Percentiles rank a stretch among this genome's conserved stretches.
These are phyloP conservation scores for Colletotrichum sp. DNA, from an alignment of 2,329 filamentous ascomycete genomes.

Conservation along the genomic window DNA sequence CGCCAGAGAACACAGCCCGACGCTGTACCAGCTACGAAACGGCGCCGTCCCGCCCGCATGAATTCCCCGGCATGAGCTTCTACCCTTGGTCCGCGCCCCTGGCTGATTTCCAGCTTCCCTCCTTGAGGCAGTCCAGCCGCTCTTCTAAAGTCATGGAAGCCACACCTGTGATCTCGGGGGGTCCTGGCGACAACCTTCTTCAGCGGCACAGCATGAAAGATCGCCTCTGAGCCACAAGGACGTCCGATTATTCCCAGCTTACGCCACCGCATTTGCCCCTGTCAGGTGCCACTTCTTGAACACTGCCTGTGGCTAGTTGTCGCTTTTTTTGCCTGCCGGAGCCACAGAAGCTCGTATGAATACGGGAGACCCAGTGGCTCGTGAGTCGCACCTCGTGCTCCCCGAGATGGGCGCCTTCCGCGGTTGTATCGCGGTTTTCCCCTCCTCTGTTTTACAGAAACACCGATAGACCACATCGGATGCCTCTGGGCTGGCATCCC, in stretches of 20 bases:
- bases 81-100: neutral
- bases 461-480: slow-evolving; percentile 6
- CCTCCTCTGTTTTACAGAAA: neutral
- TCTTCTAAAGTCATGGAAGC: slow-evolving; percentile 1
- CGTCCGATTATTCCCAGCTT: neutral
- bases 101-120: neutral
- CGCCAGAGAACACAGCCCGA: neutral
- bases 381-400: slow-evolving; percentile 14
- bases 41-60: slow-evolving; percentile 6
- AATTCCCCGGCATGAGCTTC: neutral
- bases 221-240: slow-evolving; percentile 20
- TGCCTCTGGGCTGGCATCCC: slow-evolving; percentile 10
- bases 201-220: slow-evolving; percentile 15
- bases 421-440: neutral
- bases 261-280: slow-evolving; percentile 13
- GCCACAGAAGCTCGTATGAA: neutral
- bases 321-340: slow-evolving; percentile 2
- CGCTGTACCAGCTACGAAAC: slow-evolving; percentile 19
- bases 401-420: neutral
- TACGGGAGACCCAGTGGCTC: slow-evolving; percentile 2
- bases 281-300: neutral
- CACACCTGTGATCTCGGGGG: neutral
- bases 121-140: neutral
- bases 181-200: neutral
- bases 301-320: slow-evolving; percentile 9